phyloP scores from a whole-genome alignment of 768 basidiomycete species.

The Mycena chlorophos region DNA sequence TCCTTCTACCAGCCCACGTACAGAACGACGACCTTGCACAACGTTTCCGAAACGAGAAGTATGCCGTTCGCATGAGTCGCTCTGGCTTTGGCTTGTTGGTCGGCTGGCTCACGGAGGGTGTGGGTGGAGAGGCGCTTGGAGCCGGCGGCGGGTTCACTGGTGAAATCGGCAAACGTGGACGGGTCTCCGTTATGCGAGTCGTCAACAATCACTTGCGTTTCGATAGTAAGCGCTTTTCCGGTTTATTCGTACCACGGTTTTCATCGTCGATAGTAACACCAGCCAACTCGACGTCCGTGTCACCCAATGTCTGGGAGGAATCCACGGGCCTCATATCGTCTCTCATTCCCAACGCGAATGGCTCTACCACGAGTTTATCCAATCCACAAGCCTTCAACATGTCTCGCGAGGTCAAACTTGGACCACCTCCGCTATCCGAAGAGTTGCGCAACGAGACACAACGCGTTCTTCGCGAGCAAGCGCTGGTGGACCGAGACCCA shows the following conservation, averaged over 20 bases:
- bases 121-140: slow-evolving; percentile 83
- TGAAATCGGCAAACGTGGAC: slow-evolving; percentile 78
- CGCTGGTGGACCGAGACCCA: slow-evolving; percentile 70
- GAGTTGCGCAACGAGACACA: slow-evolving; percentile 81
- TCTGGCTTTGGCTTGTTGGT: slow-evolving; percentile 90
- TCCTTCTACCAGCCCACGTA: slow-evolving; percentile 82
- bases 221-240: slow-evolving; percentile 59
- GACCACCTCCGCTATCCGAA: slow-evolving; percentile 75
- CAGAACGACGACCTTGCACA: slow-evolving; percentile 80
- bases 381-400: slow-evolving; percentile 76
- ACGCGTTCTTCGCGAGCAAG: slow-evolving; percentile 78
- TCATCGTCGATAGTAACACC: slow-evolving; percentile 59
- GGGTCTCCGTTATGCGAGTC: slow-evolving; percentile 89
- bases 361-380: slow-evolving; percentile 48
- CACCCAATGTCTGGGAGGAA: slow-evolving; percentile 76
- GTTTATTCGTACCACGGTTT: slow-evolving; percentile 5
- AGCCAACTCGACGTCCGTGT: slow-evolving; percentile 63
- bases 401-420: slow-evolving; percentile 80
- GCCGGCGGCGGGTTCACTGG: slow-evolving; percentile 77
- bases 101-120: slow-evolving; percentile 94
- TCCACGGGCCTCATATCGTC: slow-evolving; percentile 81
- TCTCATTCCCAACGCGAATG: slow-evolving; percentile 64
- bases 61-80: slow-evolving; percentile 83
- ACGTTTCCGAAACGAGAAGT: slow-evolving; percentile 87
- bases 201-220: slow-evolving; percentile 92